These are phyloP conservation scores for Cyclocybe cylindracea DNA, from an alignment of 768 basidiomycete species.

Conservation along the genomic window DNA sequence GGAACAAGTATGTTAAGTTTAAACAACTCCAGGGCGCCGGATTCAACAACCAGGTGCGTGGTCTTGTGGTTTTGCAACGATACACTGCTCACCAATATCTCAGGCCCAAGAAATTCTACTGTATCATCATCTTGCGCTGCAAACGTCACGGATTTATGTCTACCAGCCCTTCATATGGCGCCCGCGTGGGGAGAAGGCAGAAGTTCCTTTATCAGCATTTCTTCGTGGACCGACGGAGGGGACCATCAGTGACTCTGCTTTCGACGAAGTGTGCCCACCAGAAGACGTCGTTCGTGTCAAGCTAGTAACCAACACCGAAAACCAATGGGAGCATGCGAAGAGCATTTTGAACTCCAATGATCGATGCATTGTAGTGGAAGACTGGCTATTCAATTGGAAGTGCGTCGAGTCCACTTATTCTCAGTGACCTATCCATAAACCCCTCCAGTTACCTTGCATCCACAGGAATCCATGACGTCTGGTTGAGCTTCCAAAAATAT, in stretches of 20 bases:
- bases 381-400: constrained; percentile 46
- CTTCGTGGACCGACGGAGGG: constrained; percentile 38
- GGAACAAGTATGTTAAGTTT: constrained; percentile 42
- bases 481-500: constrained; percentile 42
- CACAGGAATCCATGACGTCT: constrained; percentile 35
- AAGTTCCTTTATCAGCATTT: constrained; percentile 45
- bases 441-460: constrained; percentile 39
- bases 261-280: constrained; percentile 41
- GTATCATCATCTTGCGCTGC: constrained; percentile 45
- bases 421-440: not conserved
- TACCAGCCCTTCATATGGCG: constrained; percentile 50
- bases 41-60: constrained; percentile 46
- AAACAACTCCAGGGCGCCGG: constrained; percentile 49
- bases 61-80: not conserved
- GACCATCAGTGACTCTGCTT: constrained; percentile 35
- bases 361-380: constrained; percentile 43
- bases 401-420: constrained; percentile 19
- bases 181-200: constrained; percentile 39
- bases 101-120: constrained; percentile 49
- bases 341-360: constrained; percentile 31
- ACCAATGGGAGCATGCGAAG: constrained; percentile 39
- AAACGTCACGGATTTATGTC: constrained; percentile 39
- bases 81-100: not conserved
- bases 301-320: constrained; percentile 22
- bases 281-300: constrained; percentile 35